Percentiles rank a stretch among this genome's conserved stretches.
phyloP scores from a whole-genome alignment of 371 early-diverging fungal species.

The Entomophthora muscae region DNA sequence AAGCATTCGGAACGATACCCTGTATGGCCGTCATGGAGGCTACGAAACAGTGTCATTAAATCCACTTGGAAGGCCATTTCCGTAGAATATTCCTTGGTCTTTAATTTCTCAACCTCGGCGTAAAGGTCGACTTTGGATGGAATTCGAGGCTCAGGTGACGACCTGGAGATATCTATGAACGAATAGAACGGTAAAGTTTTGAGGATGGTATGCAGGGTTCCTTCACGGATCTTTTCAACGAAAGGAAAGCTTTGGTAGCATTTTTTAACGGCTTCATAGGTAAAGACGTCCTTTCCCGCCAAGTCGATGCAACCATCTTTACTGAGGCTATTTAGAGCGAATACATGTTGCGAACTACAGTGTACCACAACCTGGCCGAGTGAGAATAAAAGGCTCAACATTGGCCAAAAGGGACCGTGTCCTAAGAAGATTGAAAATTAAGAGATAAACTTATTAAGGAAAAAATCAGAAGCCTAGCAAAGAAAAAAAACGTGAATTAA shows the following conservation, averaged over 20 bases:
- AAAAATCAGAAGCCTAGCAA: too few species aligned
- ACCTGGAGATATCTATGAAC: neutral
- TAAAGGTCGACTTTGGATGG: neutral
- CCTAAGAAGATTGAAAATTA: too few species aligned
- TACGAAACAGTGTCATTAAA: neutral
- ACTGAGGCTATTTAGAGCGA: neutral
- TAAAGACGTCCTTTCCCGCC: neutral
- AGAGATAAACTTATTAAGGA: too few species aligned
- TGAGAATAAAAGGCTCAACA: too few species aligned
- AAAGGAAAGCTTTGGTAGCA: neutral
- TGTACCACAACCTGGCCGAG: too few species aligned
- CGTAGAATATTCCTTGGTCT: neutral
- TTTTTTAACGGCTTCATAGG: neutral
- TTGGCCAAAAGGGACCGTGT: too few species aligned
- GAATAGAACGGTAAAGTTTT: slow-evolving; percentile 6
- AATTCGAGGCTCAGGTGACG: neutral
- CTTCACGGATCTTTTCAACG: neutral
- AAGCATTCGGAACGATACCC: neutral
- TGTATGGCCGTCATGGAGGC: slow-evolving; percentile 8
- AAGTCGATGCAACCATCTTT: neutral
- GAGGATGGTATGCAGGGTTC: neutral
- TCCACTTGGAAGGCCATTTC: neutral
- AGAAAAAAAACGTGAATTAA: too few species aligned
- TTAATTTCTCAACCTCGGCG: neutral
- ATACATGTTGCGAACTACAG: neutral